Base-by-base conservation (phyloP, 2,329 filamentous ascomycete species). In the Cladophialophora yegresii region DNA sequence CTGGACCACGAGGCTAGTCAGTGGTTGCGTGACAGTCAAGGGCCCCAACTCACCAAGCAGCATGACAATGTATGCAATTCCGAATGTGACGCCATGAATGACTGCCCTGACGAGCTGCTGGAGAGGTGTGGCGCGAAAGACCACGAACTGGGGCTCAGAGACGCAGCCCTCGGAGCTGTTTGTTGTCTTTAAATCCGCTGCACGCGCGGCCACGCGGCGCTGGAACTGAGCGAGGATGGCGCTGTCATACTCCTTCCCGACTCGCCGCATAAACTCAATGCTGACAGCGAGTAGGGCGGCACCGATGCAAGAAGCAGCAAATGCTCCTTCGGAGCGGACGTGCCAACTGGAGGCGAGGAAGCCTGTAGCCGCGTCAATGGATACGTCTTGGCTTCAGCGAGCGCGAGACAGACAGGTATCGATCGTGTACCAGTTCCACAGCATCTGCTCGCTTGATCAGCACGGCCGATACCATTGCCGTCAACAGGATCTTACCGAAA, bases 301-400 rank as follows among this genome's bases (percentile, higher is more conserved):
- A 65, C 89, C 90, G 72, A 96, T 88, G 78, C 91, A 95, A 58
- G 87, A 89, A 23, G 88, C 90, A 54, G 89, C 90, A 73, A 96
- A 93, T 83, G 89, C 89, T 10, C 57, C 57, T 5, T 20, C 13
- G n/a, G 57, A 59, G 16, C 79, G 87, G 75, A 93, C 84, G 72
- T 87, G 87, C 90, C 91, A 95, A 23, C 82, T 81, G 7, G 74
- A 71, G 26, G 88, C 78, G 72, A 95, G 83, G 82, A 95, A 93
- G 77, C 87, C 78, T 80, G 47, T 33, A 33, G 28, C 13, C 20
- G 26, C 83, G 85, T 86, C 71, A 93, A 91, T 69, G 40, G 28
- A 3, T 16, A 83, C 20, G 76, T 73, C 91, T 1, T 12, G 16
- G 9, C 51, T 33, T 28, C 23, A 33, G n/a, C 47, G 88, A 71